A percentile compares a stretch with the other conserved stretches of the same genome.
These are phyloP conservation scores for Puccinia novopanici DNA, from an alignment of 1,284 basidiomycete species.

Conservation along the genomic window DNA sequence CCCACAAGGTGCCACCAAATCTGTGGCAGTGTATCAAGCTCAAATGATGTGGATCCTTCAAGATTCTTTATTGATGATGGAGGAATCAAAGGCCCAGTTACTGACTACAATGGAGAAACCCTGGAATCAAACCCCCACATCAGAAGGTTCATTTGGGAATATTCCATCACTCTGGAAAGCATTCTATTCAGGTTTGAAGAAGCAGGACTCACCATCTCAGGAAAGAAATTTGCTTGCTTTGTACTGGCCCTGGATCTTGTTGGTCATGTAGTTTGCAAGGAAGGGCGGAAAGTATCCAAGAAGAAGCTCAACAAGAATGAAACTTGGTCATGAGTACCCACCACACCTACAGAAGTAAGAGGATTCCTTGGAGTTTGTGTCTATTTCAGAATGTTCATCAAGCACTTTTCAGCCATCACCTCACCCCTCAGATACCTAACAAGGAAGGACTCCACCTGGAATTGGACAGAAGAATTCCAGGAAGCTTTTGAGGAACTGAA, in stretches of 20 bases:
- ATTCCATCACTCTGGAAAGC: constrained; percentile 1
- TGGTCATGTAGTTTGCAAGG: neutral
- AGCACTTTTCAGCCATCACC: neutral
- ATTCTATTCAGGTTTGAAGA: constrained; percentile 32
- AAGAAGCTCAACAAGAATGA: constrained; percentile 17
- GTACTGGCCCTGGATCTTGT: constrained; percentile 12
- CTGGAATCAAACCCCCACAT: neutral
- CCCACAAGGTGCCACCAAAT: too few relatives aligned
- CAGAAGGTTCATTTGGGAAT: constrained; percentile 17
- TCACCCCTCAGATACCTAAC: neutral
- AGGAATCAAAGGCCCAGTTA: neutral
- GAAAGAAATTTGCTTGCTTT: neutral
- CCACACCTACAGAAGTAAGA: neutral
- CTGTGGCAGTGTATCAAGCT: too few relatives aligned
- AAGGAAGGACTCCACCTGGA: neutral
- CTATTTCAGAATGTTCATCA: constrained; percentile 32
- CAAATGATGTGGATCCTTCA: too few relatives aligned
- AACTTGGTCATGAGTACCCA: constrained; percentile 13
- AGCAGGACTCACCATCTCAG: constrained; percentile 21
- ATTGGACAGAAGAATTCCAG: neutral
- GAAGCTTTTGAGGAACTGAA: neutral
- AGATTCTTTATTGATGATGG: constrained; percentile 27
- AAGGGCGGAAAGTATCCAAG: neutral
- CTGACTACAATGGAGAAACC: neutral
- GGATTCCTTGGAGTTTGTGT: constrained; percentile 23